Percentiles rank a stretch among this genome's conserved stretches.
phyloP scores from a whole-genome alignment of 805 yeast genomes.

The Sugiyamaella mastotermitis region DNA sequence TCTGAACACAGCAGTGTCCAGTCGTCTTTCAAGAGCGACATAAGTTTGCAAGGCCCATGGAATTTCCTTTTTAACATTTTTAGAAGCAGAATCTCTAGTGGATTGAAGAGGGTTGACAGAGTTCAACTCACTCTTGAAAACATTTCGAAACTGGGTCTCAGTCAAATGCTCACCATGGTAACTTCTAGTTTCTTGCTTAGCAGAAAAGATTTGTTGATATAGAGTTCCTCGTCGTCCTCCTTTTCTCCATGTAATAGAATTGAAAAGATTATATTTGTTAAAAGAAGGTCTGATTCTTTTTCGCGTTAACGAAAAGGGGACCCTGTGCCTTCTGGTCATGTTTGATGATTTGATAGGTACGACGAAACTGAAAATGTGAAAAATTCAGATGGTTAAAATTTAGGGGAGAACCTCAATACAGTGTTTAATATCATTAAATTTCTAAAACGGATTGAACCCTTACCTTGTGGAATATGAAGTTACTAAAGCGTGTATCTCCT shows the following conservation, averaged over 20 bases:
- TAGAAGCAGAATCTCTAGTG: conserved; percentile 50
- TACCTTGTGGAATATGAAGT: no score
- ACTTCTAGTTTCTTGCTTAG: conserved; percentile 87
- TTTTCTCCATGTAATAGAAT: conserved; percentile 67
- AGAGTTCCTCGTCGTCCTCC: conserved; percentile 57
- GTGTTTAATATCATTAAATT: no score
- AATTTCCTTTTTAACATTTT: conserved; percentile 36
- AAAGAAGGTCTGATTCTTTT: conserved; percentile 69
- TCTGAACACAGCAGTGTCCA: conserved; percentile 86
- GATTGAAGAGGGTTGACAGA: conserved; percentile 89
- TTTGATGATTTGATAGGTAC: no score
- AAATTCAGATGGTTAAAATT: no score
- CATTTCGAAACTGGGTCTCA: conserved; percentile 71
- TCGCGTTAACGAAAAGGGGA: conserved; percentile 31
- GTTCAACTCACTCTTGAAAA: conserved; percentile 62
- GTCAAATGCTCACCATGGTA: conserved; percentile 94
- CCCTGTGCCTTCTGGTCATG: conserved; percentile 17
- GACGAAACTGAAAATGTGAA: no score
- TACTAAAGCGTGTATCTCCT: no score
- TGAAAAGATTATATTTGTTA: conserved; percentile 88
- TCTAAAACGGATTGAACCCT: no score
- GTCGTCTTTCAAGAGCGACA: conserved; percentile 80
- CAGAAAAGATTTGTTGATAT: conserved; percentile 85
- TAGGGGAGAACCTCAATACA: no score
- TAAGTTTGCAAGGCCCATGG: conserved; percentile 86